phyloP scores from a whole-genome alignment of 441 rosid genomes.

The Corymbia citriodora region DNA sequence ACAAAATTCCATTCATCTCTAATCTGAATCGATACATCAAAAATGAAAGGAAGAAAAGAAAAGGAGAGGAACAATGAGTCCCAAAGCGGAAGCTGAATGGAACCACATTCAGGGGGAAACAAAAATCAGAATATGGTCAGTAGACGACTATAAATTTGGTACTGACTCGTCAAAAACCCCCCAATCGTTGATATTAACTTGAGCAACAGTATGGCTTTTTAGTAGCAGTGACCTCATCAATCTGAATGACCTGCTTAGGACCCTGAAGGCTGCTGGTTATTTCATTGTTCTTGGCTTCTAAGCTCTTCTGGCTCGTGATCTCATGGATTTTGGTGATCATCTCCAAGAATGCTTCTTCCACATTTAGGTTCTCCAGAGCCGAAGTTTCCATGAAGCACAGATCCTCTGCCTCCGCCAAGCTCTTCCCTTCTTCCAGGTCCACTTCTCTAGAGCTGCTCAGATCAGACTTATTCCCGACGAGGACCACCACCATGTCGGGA shows the following conservation, averaged over 20 bases:
- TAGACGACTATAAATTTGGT: neutral
- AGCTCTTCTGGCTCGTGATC: constrained; percentile 40
- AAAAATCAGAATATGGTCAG: neutral
- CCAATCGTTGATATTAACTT: neutral
- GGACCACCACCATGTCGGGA: constrained; percentile 54
- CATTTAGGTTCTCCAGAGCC: constrained; percentile 60
- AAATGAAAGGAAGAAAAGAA: neutral
- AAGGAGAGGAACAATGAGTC: neutral
- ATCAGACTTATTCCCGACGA: constrained; percentile 74
- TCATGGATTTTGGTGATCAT: constrained; percentile 64
- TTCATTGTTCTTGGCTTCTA: constrained; percentile 36
- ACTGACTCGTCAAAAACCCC: neutral
- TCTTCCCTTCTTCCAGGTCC: constrained; percentile 50
- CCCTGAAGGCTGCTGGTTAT: constrained; percentile 13
- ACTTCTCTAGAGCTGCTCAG: constrained; percentile 47
- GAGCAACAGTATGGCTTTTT: constrained; percentile 50
- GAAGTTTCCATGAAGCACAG: constrained; percentile 77
- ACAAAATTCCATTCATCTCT: neutral
- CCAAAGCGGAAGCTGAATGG: neutral
- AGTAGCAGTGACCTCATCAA: constrained; percentile 56
- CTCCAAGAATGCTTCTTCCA: constrained; percentile 58
- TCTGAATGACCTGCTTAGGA: constrained; percentile 39
- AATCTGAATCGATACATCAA: neutral
- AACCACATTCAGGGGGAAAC: neutral
- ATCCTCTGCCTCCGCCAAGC: constrained; percentile 44